phyloP scores from a whole-genome alignment of 345 rosid genomes.

The Pugionium dolabratum region DNA sequence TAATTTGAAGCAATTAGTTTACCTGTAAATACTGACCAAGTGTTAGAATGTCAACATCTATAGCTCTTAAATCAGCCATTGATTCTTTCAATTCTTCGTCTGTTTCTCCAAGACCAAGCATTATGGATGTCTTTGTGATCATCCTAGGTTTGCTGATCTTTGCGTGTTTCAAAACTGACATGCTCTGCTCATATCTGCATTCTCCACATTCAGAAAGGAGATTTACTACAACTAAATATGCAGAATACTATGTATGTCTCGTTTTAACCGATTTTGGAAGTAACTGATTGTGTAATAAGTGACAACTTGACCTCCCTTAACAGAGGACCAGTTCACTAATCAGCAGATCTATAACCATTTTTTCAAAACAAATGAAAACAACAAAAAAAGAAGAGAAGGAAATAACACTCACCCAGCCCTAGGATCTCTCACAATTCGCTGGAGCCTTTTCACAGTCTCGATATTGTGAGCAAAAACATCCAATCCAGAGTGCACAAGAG shows the following conservation, averaged over 20 bases:
- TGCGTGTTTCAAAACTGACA: slow-evolving; percentile 83
- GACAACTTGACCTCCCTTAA: not conserved
- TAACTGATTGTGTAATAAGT: slow-evolving; percentile 6
- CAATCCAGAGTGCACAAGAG: slow-evolving; percentile 75
- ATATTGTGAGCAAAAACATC: slow-evolving; percentile 96
- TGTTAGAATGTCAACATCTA: slow-evolving; percentile 88
- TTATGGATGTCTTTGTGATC: slow-evolving; percentile 94
- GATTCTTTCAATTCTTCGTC: slow-evolving; percentile 83
- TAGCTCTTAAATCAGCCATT: slow-evolving; percentile 88
- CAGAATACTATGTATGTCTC: not conserved
- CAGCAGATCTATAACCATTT: not conserved
- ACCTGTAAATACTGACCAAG: slow-evolving; percentile 99
- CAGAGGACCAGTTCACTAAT: slow-evolving; percentile 17
- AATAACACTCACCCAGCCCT: slow-evolving; percentile 79
- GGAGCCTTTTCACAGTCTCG: slow-evolving; percentile 93
- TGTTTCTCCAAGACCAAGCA: slow-evolving; percentile 98
- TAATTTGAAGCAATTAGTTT: not conserved
- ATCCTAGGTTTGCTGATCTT: slow-evolving; percentile 77
- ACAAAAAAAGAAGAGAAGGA: not conserved
- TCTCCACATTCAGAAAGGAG: slow-evolving; percentile 21
- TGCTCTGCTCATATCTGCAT: slow-evolving; percentile 91
- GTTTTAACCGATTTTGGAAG: not conserved
- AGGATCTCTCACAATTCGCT: slow-evolving; percentile 96
- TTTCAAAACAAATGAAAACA: not conserved
- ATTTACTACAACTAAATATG: slow-evolving; percentile 20